Evolutionary conservation across 371 early-diverging fungal genomes (phyloP).

Genomic region (Rhizopus stolonifer): DNA sequence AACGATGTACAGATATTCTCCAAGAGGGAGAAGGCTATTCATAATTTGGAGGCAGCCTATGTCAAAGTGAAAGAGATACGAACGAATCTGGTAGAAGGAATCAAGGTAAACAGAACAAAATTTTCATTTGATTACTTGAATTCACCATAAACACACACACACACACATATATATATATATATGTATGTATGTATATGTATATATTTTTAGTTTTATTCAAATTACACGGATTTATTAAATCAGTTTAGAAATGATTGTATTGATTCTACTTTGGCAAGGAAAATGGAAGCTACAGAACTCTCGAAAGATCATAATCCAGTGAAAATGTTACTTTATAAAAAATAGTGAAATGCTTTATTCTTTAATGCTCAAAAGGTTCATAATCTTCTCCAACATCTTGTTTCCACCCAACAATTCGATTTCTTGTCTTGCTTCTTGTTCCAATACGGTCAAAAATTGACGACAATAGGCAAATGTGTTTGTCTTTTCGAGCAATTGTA

Average conservation of each 20-base stretch:
- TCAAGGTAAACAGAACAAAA: conserved; percentile 34
- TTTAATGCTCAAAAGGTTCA: conserved; percentile 24
- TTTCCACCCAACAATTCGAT: conserved; percentile 80
- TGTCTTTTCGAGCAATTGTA: conserved; percentile 75
- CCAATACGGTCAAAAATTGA: conserved; percentile 57
- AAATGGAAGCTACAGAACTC: conserved; percentile 67
- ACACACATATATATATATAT: no score
- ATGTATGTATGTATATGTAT: neutral
- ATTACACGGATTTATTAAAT: conserved; percentile 61
- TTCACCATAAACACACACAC: no score
- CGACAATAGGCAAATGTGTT: conserved; percentile 80
- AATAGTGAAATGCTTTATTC: conserved; percentile 3
- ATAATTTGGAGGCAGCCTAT: conserved; percentile 67
- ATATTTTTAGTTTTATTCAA: conserved; percentile 62
- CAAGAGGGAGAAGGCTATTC: conserved; percentile 66
- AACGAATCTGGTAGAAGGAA: conserved; percentile 69
- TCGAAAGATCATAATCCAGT: conserved; percentile 31
- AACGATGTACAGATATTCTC: conserved; percentile 46
- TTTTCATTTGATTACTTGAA: no score
- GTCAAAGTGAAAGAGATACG: conserved; percentile 63
- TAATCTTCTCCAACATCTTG: conserved; percentile 54
- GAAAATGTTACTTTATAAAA: conserved; percentile 10
- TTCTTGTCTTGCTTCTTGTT: conserved; percentile 57
- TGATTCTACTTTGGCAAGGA: conserved; percentile 71
- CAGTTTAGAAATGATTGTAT: conserved; percentile 62